Conservation (phyloP, 2,329 filamentous ascomycete genomes). For the Colletotrichum graminicola region DNA sequence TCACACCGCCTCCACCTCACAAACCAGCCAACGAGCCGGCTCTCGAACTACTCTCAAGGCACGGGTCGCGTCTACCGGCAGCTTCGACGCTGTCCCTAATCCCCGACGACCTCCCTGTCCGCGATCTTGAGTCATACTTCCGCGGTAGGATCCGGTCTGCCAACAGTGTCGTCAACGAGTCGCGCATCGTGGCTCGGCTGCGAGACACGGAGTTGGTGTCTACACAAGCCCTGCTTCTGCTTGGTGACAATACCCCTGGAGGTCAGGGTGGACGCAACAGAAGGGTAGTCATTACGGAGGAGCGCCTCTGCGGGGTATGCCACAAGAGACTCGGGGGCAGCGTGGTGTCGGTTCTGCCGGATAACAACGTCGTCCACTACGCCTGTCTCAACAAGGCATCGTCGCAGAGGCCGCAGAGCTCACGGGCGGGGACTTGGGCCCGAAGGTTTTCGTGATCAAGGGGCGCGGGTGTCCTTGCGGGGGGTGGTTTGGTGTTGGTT, state of each 20-base stretch:
- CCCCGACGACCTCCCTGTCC: slow-evolving; percentile 81
- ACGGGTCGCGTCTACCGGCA: slow-evolving; percentile 91
- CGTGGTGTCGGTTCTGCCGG: slow-evolving; percentile 89
- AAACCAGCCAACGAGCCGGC: slow-evolving; percentile 82
- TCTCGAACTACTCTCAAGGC: slow-evolving; percentile 87
- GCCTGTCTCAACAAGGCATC: slow-evolving; percentile 74
- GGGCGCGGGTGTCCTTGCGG: slow-evolving; percentile 26
- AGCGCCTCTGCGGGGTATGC: slow-evolving; percentile 90
- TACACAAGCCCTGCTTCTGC: slow-evolving; percentile 77
- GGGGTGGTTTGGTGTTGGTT: slow-evolving; percentile 17
- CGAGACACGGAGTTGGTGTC: slow-evolving; percentile 84
- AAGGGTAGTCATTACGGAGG: slow-evolving; percentile 86
- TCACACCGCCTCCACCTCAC: slow-evolving; percentile 82
- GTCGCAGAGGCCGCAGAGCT: slow-evolving; percentile 51
- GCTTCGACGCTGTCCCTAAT: slow-evolving; percentile 88
- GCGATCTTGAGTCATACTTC: slow-evolving; percentile 90
- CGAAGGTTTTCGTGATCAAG: slow-evolving; percentile 50
- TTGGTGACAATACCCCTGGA: slow-evolving; percentile 74
- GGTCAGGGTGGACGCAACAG: slow-evolving; percentile 67
- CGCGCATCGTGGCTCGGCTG: slow-evolving; percentile 80
- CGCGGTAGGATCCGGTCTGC: slow-evolving; percentile 88
- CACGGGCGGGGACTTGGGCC: slow-evolving; percentile 53
- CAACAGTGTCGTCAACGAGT: slow-evolving; percentile 84
- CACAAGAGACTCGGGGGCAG: slow-evolving; percentile 93
- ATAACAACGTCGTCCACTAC: slow-evolving; percentile 85